A percentile compares a stretch with the other conserved stretches of the same genome.
phyloP scores from a whole-genome alignment of 176 grass and related monocot species.

The Aegilops bicornis region DNA sequence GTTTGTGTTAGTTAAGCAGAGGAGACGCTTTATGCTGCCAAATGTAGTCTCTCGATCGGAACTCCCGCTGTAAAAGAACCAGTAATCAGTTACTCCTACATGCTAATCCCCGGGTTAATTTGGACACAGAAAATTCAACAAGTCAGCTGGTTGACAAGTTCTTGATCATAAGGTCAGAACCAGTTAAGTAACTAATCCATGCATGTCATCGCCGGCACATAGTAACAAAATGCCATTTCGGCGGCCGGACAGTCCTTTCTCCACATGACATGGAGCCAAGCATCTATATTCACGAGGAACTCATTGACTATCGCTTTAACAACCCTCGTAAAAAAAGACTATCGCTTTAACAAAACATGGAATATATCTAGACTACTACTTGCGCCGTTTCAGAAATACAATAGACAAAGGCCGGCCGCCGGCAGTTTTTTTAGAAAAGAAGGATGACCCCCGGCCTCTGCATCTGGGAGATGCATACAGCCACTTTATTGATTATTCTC shows the following conservation, averaged over 20 bases:
- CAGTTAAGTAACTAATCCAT: too few relatives aligned
- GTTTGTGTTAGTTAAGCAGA: too few relatives aligned
- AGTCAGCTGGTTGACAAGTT: conserved; percentile 22
- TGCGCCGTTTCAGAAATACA: neutral
- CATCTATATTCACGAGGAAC: neutral
- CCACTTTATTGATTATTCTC: too few relatives aligned
- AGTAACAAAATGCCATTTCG: neutral
- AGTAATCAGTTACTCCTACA: neutral
- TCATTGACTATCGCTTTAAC: neutral
- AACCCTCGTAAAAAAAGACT: too few relatives aligned
- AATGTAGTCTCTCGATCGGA: neutral
- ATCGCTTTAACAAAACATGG: neutral
- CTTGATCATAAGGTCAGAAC: neutral
- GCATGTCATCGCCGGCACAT: too few relatives aligned
- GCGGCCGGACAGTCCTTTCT: neutral
- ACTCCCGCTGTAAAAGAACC: neutral
- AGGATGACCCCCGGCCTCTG: too few relatives aligned
- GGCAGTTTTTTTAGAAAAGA: too few relatives aligned
- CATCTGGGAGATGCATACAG: too few relatives aligned
- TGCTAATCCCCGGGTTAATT: neutral
- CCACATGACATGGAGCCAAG: neutral
- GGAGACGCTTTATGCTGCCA: conserved; percentile 19
- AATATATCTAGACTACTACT: neutral
- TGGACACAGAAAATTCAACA: neutral
- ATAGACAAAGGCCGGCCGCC: neutral